A percentile compares a stretch with the other conserved stretches of the same genome.
These are phyloP conservation scores for Linanthus parryae DNA, from an alignment of 148 eudicot genomes.

Conservation along the genomic window DNA sequence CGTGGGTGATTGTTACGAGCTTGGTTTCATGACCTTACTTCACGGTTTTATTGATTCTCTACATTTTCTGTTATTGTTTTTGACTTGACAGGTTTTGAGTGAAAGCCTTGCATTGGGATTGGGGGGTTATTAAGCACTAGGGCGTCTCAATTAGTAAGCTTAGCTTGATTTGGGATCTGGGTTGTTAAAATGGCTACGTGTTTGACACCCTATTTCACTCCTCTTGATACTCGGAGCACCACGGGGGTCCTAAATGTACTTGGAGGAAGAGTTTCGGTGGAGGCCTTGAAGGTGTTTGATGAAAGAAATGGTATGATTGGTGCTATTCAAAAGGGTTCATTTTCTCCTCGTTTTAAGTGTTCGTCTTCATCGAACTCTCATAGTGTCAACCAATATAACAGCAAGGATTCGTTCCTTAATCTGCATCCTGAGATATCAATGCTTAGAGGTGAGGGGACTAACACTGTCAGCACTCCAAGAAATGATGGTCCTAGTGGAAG, in stretches of 20 bases:
- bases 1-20: too few relatives aligned
- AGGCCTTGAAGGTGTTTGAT: slow-evolving; percentile 36
- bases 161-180: too few relatives aligned
- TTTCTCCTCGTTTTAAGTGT: slow-evolving; percentile 44
- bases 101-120: too few relatives aligned
- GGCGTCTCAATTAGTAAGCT: too few relatives aligned
- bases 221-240: slow-evolving; percentile 41
- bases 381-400: slow-evolving; percentile 38
- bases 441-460: slow-evolving; percentile 80
- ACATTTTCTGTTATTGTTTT: too few relatives aligned
- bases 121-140: too few relatives aligned
- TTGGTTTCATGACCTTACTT: too few relatives aligned
- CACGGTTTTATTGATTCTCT: too few relatives aligned
- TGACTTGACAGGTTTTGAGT: too few relatives aligned
- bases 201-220: slow-evolving; percentile 42
- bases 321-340: slow-evolving; percentile 20
- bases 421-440: slow-evolving; percentile 80
- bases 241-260: slow-evolving; percentile 46
- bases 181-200: slow-evolving; percentile 40
- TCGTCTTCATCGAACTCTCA: slow-evolving; percentile 51
- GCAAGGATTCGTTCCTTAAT: slow-evolving; percentile 72
- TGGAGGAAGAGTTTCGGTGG: slow-evolving; percentile 29
- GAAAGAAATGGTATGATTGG: slow-evolving; percentile 29
- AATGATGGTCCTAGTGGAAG: slow-evolving; percentile 50
- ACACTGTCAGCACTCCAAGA: slow-evolving; percentile 27